Conservation (phyloP, 768 basidiomycete species). For the Lepiota subincarnata region DNA sequence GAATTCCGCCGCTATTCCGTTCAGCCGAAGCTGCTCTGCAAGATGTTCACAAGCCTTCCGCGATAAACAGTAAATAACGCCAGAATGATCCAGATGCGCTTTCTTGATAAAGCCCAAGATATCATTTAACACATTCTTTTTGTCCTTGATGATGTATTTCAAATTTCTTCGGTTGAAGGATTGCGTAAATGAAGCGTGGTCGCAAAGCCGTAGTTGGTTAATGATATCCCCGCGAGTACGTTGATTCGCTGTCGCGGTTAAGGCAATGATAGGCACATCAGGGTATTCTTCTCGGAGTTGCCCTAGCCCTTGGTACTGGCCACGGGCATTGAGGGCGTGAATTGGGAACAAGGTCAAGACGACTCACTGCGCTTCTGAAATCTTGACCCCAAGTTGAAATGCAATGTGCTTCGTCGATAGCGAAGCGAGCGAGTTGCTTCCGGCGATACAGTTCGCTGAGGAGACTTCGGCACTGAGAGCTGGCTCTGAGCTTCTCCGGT, state of each 20-base stretch:
- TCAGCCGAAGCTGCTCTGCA: conserved; percentile 60
- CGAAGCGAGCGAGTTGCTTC: conserved; percentile 76
- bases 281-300: conserved; percentile 72
- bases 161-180: conserved; percentile 97
- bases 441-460: conserved; percentile 54
- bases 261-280: conserved; percentile 85
- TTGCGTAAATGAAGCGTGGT: conserved; percentile 60
- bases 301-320: conserved; percentile 65
- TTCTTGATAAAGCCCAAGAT: conserved; percentile 67
- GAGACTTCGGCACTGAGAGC: conserved; percentile 47
- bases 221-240: conserved; percentile 79
- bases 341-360: not conserved
- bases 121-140: conserved; percentile 42
- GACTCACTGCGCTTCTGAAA: conserved; percentile 75
- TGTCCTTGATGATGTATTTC: conserved; percentile 57
- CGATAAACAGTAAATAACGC: conserved; percentile 82
- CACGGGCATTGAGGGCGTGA: conserved; percentile 1
- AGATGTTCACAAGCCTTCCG: conserved; percentile 77
- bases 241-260: conserved; percentile 91
- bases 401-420: conserved; percentile 96
- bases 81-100: conserved; percentile 55
- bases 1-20: conserved; percentile 62
- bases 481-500: conserved; percentile 81
- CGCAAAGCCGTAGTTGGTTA: conserved; percentile 55
- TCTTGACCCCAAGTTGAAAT: conserved; percentile 94